Conservation (phyloP, 2,329 filamentous ascomycete species). For the Nemania diffusa region DNA sequence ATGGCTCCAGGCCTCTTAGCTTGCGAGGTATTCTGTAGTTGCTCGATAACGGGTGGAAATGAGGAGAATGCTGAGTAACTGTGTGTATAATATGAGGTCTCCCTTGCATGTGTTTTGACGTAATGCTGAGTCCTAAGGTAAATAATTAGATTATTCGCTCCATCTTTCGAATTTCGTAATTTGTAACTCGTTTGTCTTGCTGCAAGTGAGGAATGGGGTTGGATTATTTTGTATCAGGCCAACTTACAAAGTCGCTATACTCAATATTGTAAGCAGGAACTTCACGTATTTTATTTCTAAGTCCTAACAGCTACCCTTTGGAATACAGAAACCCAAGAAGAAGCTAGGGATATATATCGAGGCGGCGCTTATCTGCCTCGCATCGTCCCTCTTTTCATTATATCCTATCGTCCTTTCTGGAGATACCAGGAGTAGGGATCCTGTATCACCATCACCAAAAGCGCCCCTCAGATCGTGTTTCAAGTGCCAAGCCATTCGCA, state of each 20-base stretch:
- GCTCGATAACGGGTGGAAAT: slow-evolving; percentile 3
- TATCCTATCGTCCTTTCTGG: too few species aligned
- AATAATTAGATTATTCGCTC: neutral
- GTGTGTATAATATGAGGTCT: neutral
- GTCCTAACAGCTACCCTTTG: neutral
- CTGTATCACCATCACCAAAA: slow-evolving; percentile 15
- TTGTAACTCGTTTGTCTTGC: neutral
- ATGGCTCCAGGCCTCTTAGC: slow-evolving; percentile 32
- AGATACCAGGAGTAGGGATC: neutral
- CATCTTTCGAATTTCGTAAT: neutral
- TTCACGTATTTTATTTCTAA: neutral
- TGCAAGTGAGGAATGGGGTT: neutral
- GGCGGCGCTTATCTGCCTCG: neutral
- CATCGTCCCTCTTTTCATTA: too few species aligned
- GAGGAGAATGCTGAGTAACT: neutral
- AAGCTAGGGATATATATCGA: neutral
- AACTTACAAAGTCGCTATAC: neutral
- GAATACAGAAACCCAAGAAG: neutral
- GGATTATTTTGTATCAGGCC: neutral
- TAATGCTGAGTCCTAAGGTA: neutral
- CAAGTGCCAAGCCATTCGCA: slow-evolving; percentile 17
- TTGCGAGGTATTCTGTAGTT: neutral
- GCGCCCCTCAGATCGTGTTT: slow-evolving; percentile 9
- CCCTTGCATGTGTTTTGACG: neutral
- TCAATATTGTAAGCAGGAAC: neutral